These are phyloP conservation scores for Pleurotus pulmonarius DNA, from an alignment of 768 basidiomycete species.

Conservation along the genomic window DNA sequence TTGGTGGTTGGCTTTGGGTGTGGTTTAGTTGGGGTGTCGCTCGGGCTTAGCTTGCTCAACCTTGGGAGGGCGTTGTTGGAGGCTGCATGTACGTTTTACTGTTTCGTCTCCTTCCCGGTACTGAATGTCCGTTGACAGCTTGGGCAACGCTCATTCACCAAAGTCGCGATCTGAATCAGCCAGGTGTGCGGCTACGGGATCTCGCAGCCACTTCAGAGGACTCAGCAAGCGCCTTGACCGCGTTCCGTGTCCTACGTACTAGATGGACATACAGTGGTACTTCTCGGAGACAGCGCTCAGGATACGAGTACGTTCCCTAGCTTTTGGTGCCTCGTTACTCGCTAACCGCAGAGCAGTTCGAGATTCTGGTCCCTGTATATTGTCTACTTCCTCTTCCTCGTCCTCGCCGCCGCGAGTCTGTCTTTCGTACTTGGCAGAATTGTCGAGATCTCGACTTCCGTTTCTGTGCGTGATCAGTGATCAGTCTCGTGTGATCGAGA, in stretches of 20 bases:
- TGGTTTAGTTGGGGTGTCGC: constrained; percentile 25
- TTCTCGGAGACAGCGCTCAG: constrained; percentile 21
- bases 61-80: constrained; percentile 29
- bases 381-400: constrained; percentile 30
- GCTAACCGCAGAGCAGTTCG: constrained; percentile 18
- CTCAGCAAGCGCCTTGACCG: constrained; percentile 24
- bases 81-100: constrained; percentile 29
- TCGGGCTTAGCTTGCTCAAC: constrained; percentile 26
- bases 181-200: constrained; percentile 33
- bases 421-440: constrained; percentile 35
- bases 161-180: constrained; percentile 22
- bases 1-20: constrained; percentile 31
- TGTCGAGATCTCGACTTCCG: constrained; percentile 26
- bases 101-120: background rate
- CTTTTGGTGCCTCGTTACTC: background rate
- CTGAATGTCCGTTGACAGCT: constrained; percentile 19
- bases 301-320: constrained; percentile 34
- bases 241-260: constrained; percentile 30
- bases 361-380: constrained; percentile 35
- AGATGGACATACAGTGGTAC: constrained; percentile 28
- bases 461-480: constrained; percentile 21
- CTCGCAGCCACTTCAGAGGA: constrained; percentile 28
- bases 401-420: constrained; percentile 21
- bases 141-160: constrained; percentile 44
- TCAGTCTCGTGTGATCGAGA: background rate